Evolutionary conservation across 2,329 filamentous ascomycete species (phyloP).

Genomic region (Verticillium zaregamsianum): DNA sequence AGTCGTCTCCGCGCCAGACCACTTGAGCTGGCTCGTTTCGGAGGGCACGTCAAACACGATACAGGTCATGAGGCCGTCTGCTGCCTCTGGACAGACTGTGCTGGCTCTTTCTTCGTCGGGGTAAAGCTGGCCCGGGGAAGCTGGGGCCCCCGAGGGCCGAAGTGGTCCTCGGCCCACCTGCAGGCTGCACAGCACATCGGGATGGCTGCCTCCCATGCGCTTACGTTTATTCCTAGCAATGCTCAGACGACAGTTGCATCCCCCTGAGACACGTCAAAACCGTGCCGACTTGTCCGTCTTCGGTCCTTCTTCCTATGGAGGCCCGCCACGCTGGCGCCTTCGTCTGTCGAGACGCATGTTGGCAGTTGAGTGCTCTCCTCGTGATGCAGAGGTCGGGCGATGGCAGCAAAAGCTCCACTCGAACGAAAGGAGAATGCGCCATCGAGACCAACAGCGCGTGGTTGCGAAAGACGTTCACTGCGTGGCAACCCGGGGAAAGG

Average conservation of each 20-base stretch:
- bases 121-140: background rate
- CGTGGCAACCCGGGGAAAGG: too few relatives aligned
- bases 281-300: background rate
- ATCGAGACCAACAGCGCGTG: too few relatives aligned
- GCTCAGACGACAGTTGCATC: background rate
- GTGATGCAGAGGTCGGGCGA: background rate
- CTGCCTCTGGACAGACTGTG: background rate
- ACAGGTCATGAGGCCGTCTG: background rate
- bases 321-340: background rate
- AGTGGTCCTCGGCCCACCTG: background rate
- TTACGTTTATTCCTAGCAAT: background rate
- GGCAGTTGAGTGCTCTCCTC: background rate
- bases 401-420: background rate
- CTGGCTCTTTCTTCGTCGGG: background rate
- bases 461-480: background rate
- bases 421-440: too few relatives aligned
- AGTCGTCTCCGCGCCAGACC: constrained; percentile 5
- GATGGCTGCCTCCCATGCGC: background rate
- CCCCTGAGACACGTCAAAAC: background rate
- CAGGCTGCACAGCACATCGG: background rate
- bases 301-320: background rate
- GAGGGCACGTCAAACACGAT: background rate
- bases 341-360: background rate
- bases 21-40: background rate
- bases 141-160: background rate